A percentile compares a stretch with the other conserved stretches of the same genome.
Conservation (phyloP, 441 rosid genomes). For the Pelargonium cotyledonis region DNA sequence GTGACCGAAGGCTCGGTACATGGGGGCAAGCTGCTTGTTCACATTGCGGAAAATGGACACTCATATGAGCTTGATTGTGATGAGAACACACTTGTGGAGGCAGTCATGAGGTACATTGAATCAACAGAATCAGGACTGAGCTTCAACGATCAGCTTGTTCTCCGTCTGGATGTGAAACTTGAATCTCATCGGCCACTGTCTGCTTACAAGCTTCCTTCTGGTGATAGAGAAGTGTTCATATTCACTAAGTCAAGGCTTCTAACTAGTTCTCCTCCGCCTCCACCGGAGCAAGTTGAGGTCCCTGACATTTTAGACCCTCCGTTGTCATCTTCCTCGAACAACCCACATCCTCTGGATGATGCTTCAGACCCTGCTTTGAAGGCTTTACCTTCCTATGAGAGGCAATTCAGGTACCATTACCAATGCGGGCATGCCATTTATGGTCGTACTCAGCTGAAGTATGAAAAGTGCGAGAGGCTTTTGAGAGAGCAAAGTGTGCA, state of each 20-base stretch:
- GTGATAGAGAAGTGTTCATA: constrained; percentile 63
- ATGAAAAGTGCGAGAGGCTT: constrained; percentile 57
- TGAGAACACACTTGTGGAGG: constrained; percentile 57
- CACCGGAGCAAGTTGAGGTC: constrained; percentile 48
- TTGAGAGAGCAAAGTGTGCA: constrained; percentile 81
- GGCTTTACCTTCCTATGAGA: constrained; percentile 87
- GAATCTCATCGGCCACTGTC: constrained; percentile 72
- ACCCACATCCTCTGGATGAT: constrained; percentile 77
- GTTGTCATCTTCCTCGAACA: constrained; percentile 36
- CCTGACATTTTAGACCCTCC: constrained; percentile 52
- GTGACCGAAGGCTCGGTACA: constrained; percentile 40
- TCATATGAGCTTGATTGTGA: constrained; percentile 65
- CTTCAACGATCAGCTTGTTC: constrained; percentile 77
- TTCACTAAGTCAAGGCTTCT: constrained; percentile 76
- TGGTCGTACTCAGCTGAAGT: constrained; percentile 45
- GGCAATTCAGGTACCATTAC: constrained; percentile 74
- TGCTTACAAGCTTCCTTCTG: constrained; percentile 68
- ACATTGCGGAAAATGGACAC: constrained; percentile 81
- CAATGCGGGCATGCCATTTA: constrained; percentile 54
- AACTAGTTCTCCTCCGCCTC: constrained; percentile 52
- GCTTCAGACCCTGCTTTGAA: constrained; percentile 88
- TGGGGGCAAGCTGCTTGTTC: constrained; percentile 68
- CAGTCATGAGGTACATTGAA: constrained; percentile 63
- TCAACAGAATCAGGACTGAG: constrained; percentile 40
- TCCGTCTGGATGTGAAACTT: constrained; percentile 75